Conservation (phyloP, 2,329 filamentous ascomycete genomes). For the Penicillium sp. region DNA sequence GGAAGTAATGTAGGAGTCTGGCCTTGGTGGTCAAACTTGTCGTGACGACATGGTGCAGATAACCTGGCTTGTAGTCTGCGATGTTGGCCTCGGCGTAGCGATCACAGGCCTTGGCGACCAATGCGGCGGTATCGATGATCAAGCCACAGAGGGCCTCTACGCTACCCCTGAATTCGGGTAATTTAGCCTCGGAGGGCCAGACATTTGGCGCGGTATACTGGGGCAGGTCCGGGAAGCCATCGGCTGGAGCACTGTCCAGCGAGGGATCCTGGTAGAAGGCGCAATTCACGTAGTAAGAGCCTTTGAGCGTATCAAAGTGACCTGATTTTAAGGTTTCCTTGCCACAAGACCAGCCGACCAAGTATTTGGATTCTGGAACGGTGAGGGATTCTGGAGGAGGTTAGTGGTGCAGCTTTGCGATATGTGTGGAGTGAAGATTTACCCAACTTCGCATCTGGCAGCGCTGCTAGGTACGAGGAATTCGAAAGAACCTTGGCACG, state of each 20-base stretch:
- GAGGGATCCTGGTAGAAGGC: slow-evolving; percentile 51
- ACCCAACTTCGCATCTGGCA: slow-evolving; percentile 73
- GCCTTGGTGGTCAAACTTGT: slow-evolving; percentile 89
- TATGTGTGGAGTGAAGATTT: slow-evolving; percentile 22
- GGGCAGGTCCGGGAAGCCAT: slow-evolving; percentile 60
- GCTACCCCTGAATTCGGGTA: slow-evolving; percentile 74
- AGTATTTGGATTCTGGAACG: slow-evolving; percentile 55
- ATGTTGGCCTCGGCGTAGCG: slow-evolving; percentile 79
- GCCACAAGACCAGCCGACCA: slow-evolving; percentile 65
- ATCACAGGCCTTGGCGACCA: slow-evolving; percentile 91
- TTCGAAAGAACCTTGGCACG: slow-evolving; percentile 78
- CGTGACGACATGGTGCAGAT: slow-evolving; percentile 83
- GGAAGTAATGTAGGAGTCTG: slow-evolving; percentile 89
- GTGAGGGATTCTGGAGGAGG: slow-evolving; percentile 40
- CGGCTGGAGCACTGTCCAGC: slow-evolving; percentile 40
- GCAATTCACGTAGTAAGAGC: slow-evolving; percentile 66
- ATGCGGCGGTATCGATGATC: slow-evolving; percentile 84
- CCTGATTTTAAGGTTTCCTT: slow-evolving; percentile 65
- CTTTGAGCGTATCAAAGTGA: slow-evolving; percentile 63
- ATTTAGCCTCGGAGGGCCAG: slow-evolving; percentile 70
- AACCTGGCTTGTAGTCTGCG: slow-evolving; percentile 71
- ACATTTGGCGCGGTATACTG: slow-evolving; percentile 90
- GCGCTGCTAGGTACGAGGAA: slow-evolving; percentile 82
- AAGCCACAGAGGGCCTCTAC: slow-evolving; percentile 76
- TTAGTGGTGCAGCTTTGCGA: slow-evolving; percentile 25